phyloP scores from a whole-genome alignment of 176 grass and related monocot genomes.

The Ampelocalamus luodianensis region DNA sequence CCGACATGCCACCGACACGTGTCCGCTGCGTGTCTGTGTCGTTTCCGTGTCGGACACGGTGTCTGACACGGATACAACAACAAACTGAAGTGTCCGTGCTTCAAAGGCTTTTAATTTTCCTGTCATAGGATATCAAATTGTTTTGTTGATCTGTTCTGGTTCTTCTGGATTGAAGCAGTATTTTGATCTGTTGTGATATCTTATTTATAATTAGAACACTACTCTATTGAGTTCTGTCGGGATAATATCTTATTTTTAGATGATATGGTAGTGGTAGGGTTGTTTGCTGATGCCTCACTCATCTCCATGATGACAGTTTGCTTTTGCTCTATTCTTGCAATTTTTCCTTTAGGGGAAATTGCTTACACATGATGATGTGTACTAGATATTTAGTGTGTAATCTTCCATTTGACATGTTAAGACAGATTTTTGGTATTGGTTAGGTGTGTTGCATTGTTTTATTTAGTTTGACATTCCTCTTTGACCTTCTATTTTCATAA shows the following conservation, averaged over 20 bases:
- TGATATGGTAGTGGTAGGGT: background rate
- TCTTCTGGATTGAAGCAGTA: background rate
- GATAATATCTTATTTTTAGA: background rate
- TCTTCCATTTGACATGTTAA: background rate
- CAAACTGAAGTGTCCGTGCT: no score
- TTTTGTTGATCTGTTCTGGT: background rate
- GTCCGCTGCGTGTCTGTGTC: no score
- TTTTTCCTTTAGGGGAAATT: background rate
- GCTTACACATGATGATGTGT: background rate
- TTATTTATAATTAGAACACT: slow-evolving; percentile 16
- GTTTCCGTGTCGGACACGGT: no score
- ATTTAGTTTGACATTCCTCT: background rate
- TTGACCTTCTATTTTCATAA: slow-evolving; percentile 1
- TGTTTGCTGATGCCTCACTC: background rate
- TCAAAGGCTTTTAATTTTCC: background rate
- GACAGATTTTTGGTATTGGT: background rate
- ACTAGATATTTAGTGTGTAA: background rate
- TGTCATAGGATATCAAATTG: background rate
- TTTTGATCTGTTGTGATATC: background rate
- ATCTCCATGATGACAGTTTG: background rate
- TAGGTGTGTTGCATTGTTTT: background rate
- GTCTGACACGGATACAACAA: no score
- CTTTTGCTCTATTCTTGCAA: background rate
- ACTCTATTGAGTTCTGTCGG: background rate
- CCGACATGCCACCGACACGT: no score